Conservation (phyloP, 441 rosid genomes). For the Flueggea neowawraea region DNA sequence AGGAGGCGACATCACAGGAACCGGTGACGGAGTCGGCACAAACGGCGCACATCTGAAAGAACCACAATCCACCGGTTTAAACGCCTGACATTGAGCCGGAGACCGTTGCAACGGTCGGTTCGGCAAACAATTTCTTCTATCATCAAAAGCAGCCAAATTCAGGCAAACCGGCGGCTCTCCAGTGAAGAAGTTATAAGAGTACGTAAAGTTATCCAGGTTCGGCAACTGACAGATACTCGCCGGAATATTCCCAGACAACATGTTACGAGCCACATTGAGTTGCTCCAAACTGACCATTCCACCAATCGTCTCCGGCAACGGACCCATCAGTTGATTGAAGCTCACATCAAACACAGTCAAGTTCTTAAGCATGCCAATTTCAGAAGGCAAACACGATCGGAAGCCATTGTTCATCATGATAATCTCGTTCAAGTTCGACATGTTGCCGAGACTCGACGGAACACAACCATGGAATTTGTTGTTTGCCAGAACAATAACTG, state of each 20-base stretch:
- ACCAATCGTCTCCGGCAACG: conserved; percentile 67
- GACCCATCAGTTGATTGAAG: conserved; percentile 66
- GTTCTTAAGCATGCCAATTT: conserved; percentile 64
- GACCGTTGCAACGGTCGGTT: conserved; percentile 64
- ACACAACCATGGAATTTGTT: conserved; percentile 86
- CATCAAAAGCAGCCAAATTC: conserved; percentile 47
- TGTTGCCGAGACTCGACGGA: conserved; percentile 80
- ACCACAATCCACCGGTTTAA: conserved; percentile 59
- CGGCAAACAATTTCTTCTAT: conserved; percentile 72
- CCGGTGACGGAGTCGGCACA: conserved; percentile 50
- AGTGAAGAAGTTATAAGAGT: conserved; percentile 73
- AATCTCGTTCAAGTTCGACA: conserved; percentile 82
- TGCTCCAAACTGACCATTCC: conserved; percentile 68
- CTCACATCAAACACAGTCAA: conserved; percentile 84
- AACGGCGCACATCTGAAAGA: conserved; percentile 67
- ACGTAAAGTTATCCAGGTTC: conserved; percentile 68
- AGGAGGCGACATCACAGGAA: conserved; percentile 64
- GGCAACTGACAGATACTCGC: conserved; percentile 67
- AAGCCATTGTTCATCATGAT: conserved; percentile 75
- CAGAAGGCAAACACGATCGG: conserved; percentile 73
- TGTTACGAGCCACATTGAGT: conserved; percentile 79
- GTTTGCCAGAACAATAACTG: conserved; percentile 82
- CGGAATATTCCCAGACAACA: conserved; percentile 71
- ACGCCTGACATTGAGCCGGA: conserved; percentile 50
- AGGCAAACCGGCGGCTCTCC: conserved; percentile 82